Conservation (phyloP, 2,329 filamentous ascomycete genomes). For the Neonectria faginata region DNA sequence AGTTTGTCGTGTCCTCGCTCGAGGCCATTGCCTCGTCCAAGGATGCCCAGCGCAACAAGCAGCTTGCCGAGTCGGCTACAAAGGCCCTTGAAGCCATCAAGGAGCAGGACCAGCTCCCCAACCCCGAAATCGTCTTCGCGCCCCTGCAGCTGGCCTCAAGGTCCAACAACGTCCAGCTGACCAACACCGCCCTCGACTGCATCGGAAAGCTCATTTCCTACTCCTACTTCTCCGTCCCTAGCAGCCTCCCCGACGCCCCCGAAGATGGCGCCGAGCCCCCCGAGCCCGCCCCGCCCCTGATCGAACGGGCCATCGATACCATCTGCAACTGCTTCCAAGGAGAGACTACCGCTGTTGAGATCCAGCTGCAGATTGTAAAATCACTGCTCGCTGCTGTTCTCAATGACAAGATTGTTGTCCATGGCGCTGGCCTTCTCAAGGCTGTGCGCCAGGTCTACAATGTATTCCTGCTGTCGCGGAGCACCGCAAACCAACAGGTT, state of each 20-base stretch:
- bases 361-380: conserved; percentile 98
- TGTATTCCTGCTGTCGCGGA: conserved; percentile 95
- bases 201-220: conserved; percentile 99
- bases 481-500: conserved; percentile 93
- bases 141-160: conserved; percentile 92
- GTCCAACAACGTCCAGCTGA: conserved; percentile 84
- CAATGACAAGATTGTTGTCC: conserved; percentile 98
- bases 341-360: conserved; percentile 89
- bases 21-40: conserved; percentile 93
- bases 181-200: conserved; percentile 93
- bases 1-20: conserved; percentile 93
- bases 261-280: conserved; percentile 55
- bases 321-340: conserved; percentile 99
- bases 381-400: conserved; percentile 93
- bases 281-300: conserved; percentile 73
- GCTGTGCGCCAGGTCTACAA: conserved; percentile 99
- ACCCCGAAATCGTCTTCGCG: conserved; percentile 91
- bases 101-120: conserved; percentile 83
- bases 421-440: conserved; percentile 94
- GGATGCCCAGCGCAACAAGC: conserved; percentile 88
- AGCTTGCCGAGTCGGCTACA: conserved; percentile 83
- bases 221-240: conserved; percentile 90
- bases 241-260: conserved; percentile 52
- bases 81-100: conserved; percentile 88
- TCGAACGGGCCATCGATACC: conserved; percentile 97